Evolutionary conservation across 2,329 filamentous ascomycete species (phyloP).

Genomic region (Neoarthrinium moseri): DNA sequence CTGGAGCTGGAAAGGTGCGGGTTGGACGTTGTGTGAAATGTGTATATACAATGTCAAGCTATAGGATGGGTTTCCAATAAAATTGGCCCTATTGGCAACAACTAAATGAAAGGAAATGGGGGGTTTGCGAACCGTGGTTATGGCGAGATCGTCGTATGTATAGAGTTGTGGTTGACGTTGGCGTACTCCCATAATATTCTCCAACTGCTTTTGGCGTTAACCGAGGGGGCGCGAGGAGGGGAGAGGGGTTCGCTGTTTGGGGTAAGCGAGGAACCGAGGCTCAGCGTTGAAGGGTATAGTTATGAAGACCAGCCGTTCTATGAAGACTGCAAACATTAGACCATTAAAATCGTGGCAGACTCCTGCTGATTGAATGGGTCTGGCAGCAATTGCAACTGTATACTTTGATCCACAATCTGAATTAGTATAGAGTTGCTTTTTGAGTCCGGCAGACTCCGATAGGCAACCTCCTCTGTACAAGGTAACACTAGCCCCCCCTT

Average conservation of each 20-base stretch:
- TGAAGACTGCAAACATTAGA: too few species aligned
- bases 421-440: too few species aligned
- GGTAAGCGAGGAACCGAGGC: constrained; percentile 11
- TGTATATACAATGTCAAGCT: not conserved
- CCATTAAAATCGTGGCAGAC: not conserved
- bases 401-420: too few species aligned
- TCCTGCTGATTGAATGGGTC: not conserved
- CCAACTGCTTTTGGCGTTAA: not conserved
- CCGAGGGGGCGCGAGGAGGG: too few species aligned
- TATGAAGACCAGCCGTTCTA: not conserved
- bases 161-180: not conserved
- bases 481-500: too few species aligned
- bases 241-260: constrained; percentile 6
- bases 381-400: not conserved
- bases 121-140: too few species aligned
- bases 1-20: not conserved
- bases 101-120: not conserved
- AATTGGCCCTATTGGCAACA: too few species aligned
- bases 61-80: not conserved
- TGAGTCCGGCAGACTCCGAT: too few species aligned
- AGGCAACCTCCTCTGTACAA: too few species aligned
- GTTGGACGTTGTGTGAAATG: not conserved
- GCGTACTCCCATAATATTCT: not conserved
- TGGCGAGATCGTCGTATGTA: not conserved
- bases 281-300: not conserved